phyloP scores from a whole-genome alignment of 1,284 basidiomycete genomes.

The Ceratobasidium papillatum region DNA sequence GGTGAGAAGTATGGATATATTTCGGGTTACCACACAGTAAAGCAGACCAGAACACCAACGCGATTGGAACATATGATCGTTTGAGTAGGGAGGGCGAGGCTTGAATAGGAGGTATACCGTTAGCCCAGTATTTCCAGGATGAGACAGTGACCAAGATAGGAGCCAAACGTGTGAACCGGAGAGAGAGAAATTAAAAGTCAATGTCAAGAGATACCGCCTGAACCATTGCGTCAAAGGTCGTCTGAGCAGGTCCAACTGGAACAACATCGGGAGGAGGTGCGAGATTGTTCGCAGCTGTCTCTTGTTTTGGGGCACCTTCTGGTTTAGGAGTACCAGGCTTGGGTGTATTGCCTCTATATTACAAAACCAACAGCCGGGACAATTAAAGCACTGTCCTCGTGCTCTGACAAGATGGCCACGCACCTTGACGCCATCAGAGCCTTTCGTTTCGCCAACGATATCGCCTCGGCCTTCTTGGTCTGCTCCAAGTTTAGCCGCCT shows the following conservation, averaged over 20 bases:
- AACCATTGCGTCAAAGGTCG: constrained; percentile 36
- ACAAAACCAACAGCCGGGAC: background rate
- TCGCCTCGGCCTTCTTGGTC: constrained; percentile 77
- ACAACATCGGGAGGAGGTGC: constrained; percentile 30
- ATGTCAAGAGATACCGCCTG: constrained; percentile 34
- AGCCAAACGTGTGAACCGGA: background rate
- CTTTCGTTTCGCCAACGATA: constrained; percentile 72
- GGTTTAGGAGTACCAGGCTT: constrained; percentile 17
- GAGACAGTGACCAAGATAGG: background rate
- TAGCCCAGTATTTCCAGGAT: background rate
- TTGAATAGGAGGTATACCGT: background rate
- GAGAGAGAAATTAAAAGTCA: constrained; percentile 22
- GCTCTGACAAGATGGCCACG: background rate
- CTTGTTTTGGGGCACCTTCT: background rate
- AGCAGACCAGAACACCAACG: background rate
- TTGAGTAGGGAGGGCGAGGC: background rate
- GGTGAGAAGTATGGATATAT: constrained; percentile 29
- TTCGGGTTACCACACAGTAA: constrained; percentile 33
- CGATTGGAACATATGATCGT: constrained; percentile 12
- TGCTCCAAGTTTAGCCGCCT: constrained; percentile 80
- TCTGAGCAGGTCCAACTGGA: constrained; percentile 21
- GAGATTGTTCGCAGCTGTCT: background rate
- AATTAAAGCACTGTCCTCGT: background rate
- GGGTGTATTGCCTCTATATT: constrained; percentile 2
- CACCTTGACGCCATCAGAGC: constrained; percentile 30